Evolutionary conservation across 768 basidiomycete genomes (phyloP).

Genomic region (Xerocomellus dryophilus): DNA sequence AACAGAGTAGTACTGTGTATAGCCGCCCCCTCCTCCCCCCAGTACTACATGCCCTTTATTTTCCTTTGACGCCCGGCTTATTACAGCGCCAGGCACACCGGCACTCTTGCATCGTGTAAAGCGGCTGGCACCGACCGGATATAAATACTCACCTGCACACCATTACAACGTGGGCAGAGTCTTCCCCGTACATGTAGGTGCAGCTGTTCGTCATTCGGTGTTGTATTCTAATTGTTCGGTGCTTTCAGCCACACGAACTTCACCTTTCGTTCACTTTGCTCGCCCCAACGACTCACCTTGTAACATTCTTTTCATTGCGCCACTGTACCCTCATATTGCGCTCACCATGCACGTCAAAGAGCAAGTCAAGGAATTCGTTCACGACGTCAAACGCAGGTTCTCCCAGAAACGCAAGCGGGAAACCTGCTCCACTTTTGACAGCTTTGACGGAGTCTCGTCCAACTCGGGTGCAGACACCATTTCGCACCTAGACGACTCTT

Average conservation of each 20-base stretch:
- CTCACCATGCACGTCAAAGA: constrained; percentile 31
- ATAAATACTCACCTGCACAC: constrained; percentile 4
- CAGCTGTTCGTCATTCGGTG: neutral
- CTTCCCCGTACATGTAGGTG: constrained; percentile 4
- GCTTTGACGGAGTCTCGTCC: constrained; percentile 6
- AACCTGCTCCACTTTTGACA: constrained; percentile 12
- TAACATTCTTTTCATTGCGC: neutral
- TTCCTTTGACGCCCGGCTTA: neutral
- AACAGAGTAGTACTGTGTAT: neutral
- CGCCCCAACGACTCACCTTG: neutral
- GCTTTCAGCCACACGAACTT: neutral
- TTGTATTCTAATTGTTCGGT: neutral
- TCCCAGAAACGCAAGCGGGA: constrained; percentile 26
- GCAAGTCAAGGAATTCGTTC: constrained; percentile 28
- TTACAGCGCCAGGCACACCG: neutral
- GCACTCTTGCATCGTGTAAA: constrained; percentile 5
- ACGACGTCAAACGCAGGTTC: constrained; percentile 33
- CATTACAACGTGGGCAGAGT: constrained; percentile 5
- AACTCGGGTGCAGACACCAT: constrained; percentile 13
- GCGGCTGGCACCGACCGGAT: neutral
- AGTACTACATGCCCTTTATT: neutral
- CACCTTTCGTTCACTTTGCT: neutral
- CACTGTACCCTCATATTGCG: neutral
- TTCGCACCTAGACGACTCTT: constrained; percentile 6
- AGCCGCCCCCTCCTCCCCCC: neutral